Evolutionary conservation across 1,139 yeast species (phyloP), one percentile per base, ranked within the genome.

Genomic region (Kodamaea sp.): DNA sequence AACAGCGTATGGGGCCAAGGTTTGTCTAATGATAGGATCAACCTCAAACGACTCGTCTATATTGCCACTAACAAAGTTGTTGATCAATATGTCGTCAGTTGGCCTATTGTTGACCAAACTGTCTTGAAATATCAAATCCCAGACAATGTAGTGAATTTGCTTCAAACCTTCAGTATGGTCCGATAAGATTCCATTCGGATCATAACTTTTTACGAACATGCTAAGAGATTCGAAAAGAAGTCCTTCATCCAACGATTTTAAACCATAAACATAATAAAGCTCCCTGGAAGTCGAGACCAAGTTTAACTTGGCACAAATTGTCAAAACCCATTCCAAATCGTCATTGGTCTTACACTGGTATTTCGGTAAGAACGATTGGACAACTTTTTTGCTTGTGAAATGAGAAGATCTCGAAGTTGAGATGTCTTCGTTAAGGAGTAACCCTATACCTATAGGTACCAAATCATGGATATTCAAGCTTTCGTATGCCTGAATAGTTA

Each of bases 281-380:
- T 66, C 63, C 42, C 70, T 69, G 1, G 85, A 79, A 7, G 85
- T 78, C 4, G 70, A 58, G n/a, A 76, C 66, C 30, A 73, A 53
- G 27, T 63, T 63, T 27, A 70, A 53, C 35, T 63, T 61, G 26
- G 74, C 68, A 46, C 79, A 73, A 13, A 71, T 66, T 1, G 86
- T 76, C 33, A 86, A 62, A 20, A 83, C 78, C 94, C 95, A 85
- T 53, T 85, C 94, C 43, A 83, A 68, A 48, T 86, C 95, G 50
- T 83, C 92, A 47, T 81, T 82, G 6, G 81, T 75, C 31, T 70
- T 61, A 48, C 79, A 78, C 25, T 78, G 66, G 49, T 70, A 82
- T 12, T 63, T 61, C 7, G 90, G 89, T 23, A 87, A 61, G 35
- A 75, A 70, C 34, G 78, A 80, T 3, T 80, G 74, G 24, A 87